Evolutionary conservation across 345 rosid species (phyloP), one percentile per base, ranked within the genome.

Genomic region (Sapria himalayana): DNA sequence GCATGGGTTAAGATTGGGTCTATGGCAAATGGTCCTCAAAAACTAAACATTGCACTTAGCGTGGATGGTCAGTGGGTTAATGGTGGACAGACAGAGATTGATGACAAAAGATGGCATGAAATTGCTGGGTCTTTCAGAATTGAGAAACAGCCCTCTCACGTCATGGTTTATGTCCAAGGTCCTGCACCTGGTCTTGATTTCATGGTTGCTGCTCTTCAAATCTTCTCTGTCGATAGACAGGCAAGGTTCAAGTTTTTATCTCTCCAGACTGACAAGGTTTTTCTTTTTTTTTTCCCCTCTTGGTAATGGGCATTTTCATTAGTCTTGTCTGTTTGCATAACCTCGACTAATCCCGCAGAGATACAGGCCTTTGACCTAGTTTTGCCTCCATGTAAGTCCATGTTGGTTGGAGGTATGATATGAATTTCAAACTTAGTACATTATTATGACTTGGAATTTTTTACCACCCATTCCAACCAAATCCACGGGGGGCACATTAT

Each of bases 21-120:
- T 3, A 67, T 69, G 9, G 45, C 68, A 21, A 59, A 33, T 6
- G 64, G 70, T 39, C 72, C 89, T 14, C 97, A 86, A 52, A 81
- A 67, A 52, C 80, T 86, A 53, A 86, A 78, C 22, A 69, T 81
- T 17, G 94, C 97, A 8, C 72, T 86, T 40, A 59, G 89, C 40
- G 89, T 86, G 16, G 97, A 86, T 50, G 54, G 9, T 54, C 86
- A 78, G 40, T 86, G 92, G 92, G 85, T 81, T 22, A 86, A 86
- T 25, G 97, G 97, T 4, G 97, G 97, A 46, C 92, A 86, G 45
- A 73, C 53, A 1, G 97, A 86, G 55, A 61, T 69, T 29, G 65
- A 48, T n/a, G 80, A 78, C 10, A 67, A 63, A 29, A 62, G 66
- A 45, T 86, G 97, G 97, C 82, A 78, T 45, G 98, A 81, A 62